Conservation (phyloP, 2,329 filamentous ascomycete species). For the Aureobasidium sp. region DNA sequence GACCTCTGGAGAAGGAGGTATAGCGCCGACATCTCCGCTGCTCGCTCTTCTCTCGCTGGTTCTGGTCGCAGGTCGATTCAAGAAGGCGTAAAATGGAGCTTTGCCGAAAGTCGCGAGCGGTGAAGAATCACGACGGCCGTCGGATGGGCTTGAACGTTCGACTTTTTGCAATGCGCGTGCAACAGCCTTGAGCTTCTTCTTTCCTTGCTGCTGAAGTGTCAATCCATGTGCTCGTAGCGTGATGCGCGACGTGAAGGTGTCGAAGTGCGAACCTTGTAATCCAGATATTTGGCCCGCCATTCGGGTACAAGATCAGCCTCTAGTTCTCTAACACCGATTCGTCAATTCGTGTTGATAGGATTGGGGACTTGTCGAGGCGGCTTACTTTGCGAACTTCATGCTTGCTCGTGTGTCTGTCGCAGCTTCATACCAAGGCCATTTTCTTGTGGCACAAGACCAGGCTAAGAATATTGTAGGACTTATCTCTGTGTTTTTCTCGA, state of each 20-base stretch:
- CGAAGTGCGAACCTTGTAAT: slow-evolving; percentile 61
- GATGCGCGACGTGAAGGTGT: neutral
- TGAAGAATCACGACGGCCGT: slow-evolving; percentile 35
- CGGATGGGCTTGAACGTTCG: slow-evolving; percentile 41
- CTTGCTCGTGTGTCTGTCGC: slow-evolving; percentile 15
- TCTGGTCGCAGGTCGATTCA: slow-evolving; percentile 27
- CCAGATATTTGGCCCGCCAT: slow-evolving; percentile 89
- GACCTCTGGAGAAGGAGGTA: slow-evolving; percentile 1
- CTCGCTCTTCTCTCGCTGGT: neutral
- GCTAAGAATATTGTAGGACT: neutral
- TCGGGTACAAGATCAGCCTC: slow-evolving; percentile 86
- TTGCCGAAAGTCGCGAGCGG: slow-evolving; percentile 23
- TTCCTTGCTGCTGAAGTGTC: slow-evolving; percentile 51
- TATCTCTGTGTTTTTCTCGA: slow-evolving; percentile 1
- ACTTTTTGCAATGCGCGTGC: slow-evolving; percentile 59
- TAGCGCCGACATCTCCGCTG: slow-evolving; percentile 1
- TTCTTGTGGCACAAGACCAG: neutral
- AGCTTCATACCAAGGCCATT: neutral
- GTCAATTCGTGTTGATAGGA: slow-evolving; percentile 2
- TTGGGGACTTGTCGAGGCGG: neutral
- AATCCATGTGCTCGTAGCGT: neutral
- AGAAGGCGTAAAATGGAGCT: slow-evolving; percentile 36
- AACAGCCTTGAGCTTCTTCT: slow-evolving; percentile 87
- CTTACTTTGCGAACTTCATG: slow-evolving; percentile 25
- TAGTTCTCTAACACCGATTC: slow-evolving; percentile 53